Base-by-base conservation (phyloP, 192 early-diverging fungal species). In the Chytriomyces sp. region DNA sequence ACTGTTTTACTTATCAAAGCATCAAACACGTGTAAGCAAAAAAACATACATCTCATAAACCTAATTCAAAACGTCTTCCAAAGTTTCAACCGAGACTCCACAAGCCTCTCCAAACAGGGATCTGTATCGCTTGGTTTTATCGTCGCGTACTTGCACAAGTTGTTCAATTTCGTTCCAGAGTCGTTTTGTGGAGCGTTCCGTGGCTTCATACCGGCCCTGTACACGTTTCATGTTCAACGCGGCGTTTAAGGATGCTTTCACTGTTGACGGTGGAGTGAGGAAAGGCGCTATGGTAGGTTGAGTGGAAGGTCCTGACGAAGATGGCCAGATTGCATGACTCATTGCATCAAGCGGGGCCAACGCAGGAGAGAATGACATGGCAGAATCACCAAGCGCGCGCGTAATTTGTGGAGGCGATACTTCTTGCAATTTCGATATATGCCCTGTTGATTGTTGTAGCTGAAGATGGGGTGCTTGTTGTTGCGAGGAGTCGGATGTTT, bases 121-220 rank as follows among this genome's bases (percentile, higher is more conserved):
- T 46, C 61, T 71, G 46, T 62, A 77, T 45, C 76, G 48, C 28
- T 60, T 45, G 9, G 46, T 65, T 57, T 77, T 77, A 62, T 77
- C 76, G 59, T 24, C 67, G 13, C 76, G 13, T 18, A 8, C 6
- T 8, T 23, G 26, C 50, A 18, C 16, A 43, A 77, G 9, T 8
- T 26, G 18, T 16, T 77, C 76, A 7, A 77, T 24, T 43, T 77
- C 67, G 6, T 61, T 68, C 8, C 69, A 69, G 9, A 77, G 11
- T 18, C 76, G 26, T 24, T 77, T 77, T 43, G 26, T 67, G 11
- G 26, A n/a, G 3, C 68, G 20, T 24, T 69, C 57, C 0, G 26
- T 43, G 7, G 66, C 76, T 7, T 70, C 66, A 26, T 61, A 11
- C 3, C 49, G 9, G 23, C 43, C 20, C n/a, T 70, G 66, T 8